A percentile compares a stretch with the other conserved stretches of the same genome.
Conservation (phyloP, 306 rosid genomes). For the Hylodesmum podocarpum region DNA sequence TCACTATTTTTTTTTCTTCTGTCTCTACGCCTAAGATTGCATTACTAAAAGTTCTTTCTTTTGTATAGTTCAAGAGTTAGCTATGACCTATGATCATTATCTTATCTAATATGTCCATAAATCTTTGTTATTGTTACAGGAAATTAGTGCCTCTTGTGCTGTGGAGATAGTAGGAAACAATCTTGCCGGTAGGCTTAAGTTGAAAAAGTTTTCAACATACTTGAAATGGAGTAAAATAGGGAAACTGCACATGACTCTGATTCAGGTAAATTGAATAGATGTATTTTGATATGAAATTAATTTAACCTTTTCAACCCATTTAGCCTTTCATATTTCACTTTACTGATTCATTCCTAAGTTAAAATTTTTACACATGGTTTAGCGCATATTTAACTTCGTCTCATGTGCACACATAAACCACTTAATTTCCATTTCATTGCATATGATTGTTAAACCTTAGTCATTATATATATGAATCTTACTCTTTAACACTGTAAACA, state of each 20-base stretch:
- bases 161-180: slow-evolving; percentile 45
- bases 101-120: slow-evolving; percentile 4
- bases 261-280: slow-evolving; percentile 56
- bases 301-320: neutral
- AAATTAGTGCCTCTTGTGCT: slow-evolving; percentile 58
- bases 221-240: slow-evolving; percentile 93
- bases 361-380: neutral
- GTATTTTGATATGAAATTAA: neutral
- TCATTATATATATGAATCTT: neutral
- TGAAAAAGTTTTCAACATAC: slow-evolving; percentile 49
- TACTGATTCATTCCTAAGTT: neutral
- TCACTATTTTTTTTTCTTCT: neutral
- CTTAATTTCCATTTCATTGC: slow-evolving; percentile 2
- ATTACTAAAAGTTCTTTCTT: neutral
- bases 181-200: slow-evolving; percentile 54
- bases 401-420: slow-evolving; percentile 1
- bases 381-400: neutral
- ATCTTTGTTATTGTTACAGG: slow-evolving; percentile 52
- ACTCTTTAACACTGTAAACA: slow-evolving; percentile 8
- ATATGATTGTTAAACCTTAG: neutral
- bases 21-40: neutral
- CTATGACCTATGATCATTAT: neutral
- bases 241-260: slow-evolving; percentile 48
- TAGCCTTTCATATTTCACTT: neutral
- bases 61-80: neutral